Base-by-base conservation (phyloP, 108 stramenopile species). In the Cyclotella baltica region DNA sequence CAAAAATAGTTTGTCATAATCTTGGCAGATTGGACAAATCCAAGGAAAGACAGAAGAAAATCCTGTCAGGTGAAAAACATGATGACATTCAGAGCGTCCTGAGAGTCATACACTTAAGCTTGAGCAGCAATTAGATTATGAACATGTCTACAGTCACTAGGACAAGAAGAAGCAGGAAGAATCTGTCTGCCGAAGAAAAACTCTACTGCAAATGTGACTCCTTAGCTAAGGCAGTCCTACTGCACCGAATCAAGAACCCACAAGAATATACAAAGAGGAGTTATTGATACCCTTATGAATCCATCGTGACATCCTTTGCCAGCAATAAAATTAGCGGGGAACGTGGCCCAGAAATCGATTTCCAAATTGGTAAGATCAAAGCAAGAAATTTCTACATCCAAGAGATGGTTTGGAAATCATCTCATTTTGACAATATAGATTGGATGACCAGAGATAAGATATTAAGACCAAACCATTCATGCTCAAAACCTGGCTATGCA, bases 111-210 rank as follows among this genome's bases (percentile, higher is more conserved):
- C 58, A 59, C 28, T 28, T 31, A 23, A 31, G 4, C 58, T 59
- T n/a, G 13, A 18, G 4, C 5, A 28, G 6, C 5, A 6, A 5
- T 59, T 59, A 10, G 31, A 29, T 6, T 59, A 59, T 31, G 6
- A 31, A 9, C 58, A 59, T 30, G 58, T 59, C 28, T 59, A 59
- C 18, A 28, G 58, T 30, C 58, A 59, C 58, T 28, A 59, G 18
- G 58, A 59, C 29, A 31, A 30, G 10, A 15, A 10, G 30, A 29
- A 31, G 10, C 5, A 2, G 58, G 58, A 10, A 15, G 29, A 4
- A 59, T 4, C 4, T 59, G 30, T 31, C 30, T 5, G 6, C 30
- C 6, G 13, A 30, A 8, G 58, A 59, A 5, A 4, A 18, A 5
- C 31, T 59, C 2, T 30, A 59, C 58, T 30, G 29, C 6, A 31